These are phyloP conservation scores for Anaeramoeba flamelloides DNA, from an alignment of 78 protist genomes.

Conservation along the genomic window DNA sequence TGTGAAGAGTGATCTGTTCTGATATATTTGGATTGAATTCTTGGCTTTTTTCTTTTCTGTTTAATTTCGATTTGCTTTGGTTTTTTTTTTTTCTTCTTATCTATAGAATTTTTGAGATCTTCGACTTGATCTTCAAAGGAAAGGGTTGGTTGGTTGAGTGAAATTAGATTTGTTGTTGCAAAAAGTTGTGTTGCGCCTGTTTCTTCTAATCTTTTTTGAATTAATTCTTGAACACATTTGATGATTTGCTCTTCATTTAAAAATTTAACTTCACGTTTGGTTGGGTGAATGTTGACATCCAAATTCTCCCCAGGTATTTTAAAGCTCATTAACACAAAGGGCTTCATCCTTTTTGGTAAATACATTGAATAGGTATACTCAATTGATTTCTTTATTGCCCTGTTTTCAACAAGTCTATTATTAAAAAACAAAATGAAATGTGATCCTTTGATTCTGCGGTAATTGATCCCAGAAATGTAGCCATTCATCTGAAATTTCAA, in stretches of 20 bases:
- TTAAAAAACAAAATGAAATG: conserved; percentile 66
- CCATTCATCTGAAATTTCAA: conserved; percentile 16
- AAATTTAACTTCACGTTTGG: conserved; percentile 64
- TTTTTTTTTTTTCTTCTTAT: no score
- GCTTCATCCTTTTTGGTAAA: conserved; percentile 53
- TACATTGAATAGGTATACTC: conserved; percentile 25
- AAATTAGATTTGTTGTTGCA: not conserved
- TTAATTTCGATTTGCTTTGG: no score
- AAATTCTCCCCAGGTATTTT: conserved; percentile 39
- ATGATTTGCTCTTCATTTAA: conserved; percentile 38
- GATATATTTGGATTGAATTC: no score
- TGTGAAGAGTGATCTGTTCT: no score
- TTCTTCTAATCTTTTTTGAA: not conserved
- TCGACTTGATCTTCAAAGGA: no score
- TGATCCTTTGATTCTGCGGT: conserved; percentile 19
- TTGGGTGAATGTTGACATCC: conserved; percentile 96
- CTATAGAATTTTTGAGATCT: no score
- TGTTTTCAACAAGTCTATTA: conserved; percentile 68
- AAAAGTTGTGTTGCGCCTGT: not conserved
- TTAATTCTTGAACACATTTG: not conserved
- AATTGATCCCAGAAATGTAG: conserved; percentile 46
- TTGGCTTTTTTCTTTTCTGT: no score
- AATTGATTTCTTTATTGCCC: conserved; percentile 35
- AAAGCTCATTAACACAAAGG: conserved; percentile 55
- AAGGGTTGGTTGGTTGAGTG: not conserved